Conservation (phyloP, 148 eudicot genomes). For the Silene latifolia region DNA sequence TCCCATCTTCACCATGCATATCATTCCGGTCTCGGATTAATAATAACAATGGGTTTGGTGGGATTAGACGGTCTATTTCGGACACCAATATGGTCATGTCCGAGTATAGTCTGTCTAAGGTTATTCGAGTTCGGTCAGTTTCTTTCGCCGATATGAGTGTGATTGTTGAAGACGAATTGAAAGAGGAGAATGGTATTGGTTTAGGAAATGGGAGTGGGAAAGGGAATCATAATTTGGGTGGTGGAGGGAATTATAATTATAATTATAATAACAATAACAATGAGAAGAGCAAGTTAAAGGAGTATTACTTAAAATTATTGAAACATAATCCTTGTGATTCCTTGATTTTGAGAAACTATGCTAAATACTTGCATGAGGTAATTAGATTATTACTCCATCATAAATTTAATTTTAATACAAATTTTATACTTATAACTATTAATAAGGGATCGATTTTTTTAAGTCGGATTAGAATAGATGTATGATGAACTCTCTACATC, state of each 20-base stretch:
- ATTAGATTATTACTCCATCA: not conserved
- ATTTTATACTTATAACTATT: too few species aligned
- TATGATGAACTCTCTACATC: too few species aligned
- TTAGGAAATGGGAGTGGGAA: slow-evolving; percentile 24
- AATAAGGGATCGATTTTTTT: too few species aligned
- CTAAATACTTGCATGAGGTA: slow-evolving; percentile 76
- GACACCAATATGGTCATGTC: slow-evolving; percentile 33
- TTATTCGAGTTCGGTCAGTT: slow-evolving; percentile 26
- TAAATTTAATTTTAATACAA: too few species aligned
- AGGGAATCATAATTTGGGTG: slow-evolving; percentile 27
- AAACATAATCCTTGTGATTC: slow-evolving; percentile 52
- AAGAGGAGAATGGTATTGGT: slow-evolving; percentile 10
- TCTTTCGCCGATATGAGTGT: slow-evolving; percentile 24
- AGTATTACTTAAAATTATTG: slow-evolving; percentile 57
- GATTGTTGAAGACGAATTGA: slow-evolving; percentile 36
- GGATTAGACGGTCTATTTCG: slow-evolving; percentile 39
- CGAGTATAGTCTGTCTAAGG: slow-evolving; percentile 3
- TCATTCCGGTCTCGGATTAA: slow-evolving; percentile 9
- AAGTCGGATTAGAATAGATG: too few species aligned
- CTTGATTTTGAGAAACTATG: slow-evolving; percentile 67
- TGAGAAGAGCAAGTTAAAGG: slow-evolving; percentile 36
- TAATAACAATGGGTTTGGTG: not conserved
- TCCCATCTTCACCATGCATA: slow-evolving; percentile 15
- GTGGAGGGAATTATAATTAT: slow-evolving; percentile 21
- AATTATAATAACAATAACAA: slow-evolving; percentile 23